Base-by-base conservation (phyloP, 352 stramenopile genomes). In the Blastocystis sp. region DNA sequence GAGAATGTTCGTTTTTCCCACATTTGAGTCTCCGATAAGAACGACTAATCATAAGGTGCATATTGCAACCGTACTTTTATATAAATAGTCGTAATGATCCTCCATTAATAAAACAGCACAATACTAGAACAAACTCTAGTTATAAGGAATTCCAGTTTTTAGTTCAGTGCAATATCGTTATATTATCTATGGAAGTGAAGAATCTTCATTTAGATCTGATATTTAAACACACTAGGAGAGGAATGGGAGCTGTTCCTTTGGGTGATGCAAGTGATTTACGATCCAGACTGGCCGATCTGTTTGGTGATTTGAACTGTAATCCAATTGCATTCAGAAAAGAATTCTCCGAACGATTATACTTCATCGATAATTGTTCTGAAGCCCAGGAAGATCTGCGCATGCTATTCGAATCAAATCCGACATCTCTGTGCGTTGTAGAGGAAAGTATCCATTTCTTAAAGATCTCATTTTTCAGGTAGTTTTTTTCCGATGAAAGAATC, bases 1-100 rank as follows among this genome's bases (percentile, higher is more conserved):
- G 70, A 98, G 92, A 81, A 99, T 92, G 90, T 98, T 98, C 11
- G 96, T 98, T 91, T 99, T 99, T 4, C 93, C 93, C 34, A 98
- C 96, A 91, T 95, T 95, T 56, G 95, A 98, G 92, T 98, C 96
- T 13, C 97, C 94, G 91, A 98, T 98, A 75, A 98, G 92, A 66
- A 98, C 95, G 91, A 98, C 96, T 94, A 90, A 13, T 55, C 8
- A 68, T 45, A 3, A 91, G 63, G 53, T 11, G 43, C 18, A 30
- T n/a, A 1, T 30, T n/a, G 68, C 34, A 34, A n/a, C 45, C 45
- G 92, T 91, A 43, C 93, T 91, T 87, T 95, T 95, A 90, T 94
- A 95, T 55, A 94, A 90, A 87, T 94, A 94, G 90, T 94, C 93
- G 88, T 94, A 94, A 90, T 93, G 92, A 90, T 94, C 92, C 50